Evolutionary conservation across 1,284 basidiomycete genomes (phyloP).

Genomic region (Cryptococcus wingfieldii): DNA sequence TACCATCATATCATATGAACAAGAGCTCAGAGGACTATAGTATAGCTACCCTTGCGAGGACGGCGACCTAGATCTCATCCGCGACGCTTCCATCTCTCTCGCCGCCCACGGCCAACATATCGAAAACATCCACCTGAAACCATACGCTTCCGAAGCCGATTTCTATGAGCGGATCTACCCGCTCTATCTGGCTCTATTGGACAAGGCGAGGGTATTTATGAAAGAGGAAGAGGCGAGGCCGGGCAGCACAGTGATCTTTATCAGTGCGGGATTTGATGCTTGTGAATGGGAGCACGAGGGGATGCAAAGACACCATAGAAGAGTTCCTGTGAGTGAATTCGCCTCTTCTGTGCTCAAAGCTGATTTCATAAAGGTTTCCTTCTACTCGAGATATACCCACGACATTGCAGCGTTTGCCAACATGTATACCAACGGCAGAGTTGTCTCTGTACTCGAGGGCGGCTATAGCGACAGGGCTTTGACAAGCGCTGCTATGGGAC

Average conservation of each 20-base stretch:
- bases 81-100: conserved; percentile 78
- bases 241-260: conserved; percentile 73
- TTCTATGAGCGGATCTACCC: conserved; percentile 75
- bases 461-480: conserved; percentile 90
- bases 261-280: conserved; percentile 84
- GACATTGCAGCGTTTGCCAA: conserved; percentile 69
- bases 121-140: conserved; percentile 82
- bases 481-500: conserved; percentile 73
- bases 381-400: conserved; percentile 77
- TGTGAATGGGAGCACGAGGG: conserved; percentile 83
- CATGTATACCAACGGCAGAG: conserved; percentile 61
- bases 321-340: conserved; percentile 61
- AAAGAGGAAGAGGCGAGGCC: conserved; percentile 61
- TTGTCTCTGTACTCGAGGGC: conserved; percentile 88
- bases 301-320: conserved; percentile 90
- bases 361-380: conserved; percentile 50
- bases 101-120: conserved; percentile 85
- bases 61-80: conserved; percentile 69
- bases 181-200: conserved; percentile 66
- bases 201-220: conserved; percentile 69
- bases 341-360: neutral
- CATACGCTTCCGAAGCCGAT: conserved; percentile 66
- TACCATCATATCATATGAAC: neutral
- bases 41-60: conserved; percentile 89
- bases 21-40: conserved; percentile 14